Percentiles rank a stretch among this genome's conserved stretches.
Evolutionary conservation across 2,329 filamentous ascomycete genomes (phyloP).

Genomic region (Talaromyces sp.): DNA sequence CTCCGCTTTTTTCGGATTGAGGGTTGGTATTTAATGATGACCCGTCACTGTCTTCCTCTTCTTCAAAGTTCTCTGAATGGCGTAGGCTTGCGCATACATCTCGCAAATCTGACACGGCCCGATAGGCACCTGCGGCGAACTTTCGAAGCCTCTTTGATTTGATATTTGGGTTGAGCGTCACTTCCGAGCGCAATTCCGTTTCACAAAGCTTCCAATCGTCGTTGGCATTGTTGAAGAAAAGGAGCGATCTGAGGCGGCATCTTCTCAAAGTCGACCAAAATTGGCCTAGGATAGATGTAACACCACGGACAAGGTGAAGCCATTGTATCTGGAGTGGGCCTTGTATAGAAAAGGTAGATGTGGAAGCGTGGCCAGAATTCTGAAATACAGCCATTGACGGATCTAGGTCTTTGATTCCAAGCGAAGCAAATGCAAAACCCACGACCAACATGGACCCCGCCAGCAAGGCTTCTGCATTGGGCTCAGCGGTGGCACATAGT

Average conservation of each 20-base stretch:
- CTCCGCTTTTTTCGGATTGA: no score
- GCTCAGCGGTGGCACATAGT: neutral
- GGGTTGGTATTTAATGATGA: neutral
- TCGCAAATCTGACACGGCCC: no score
- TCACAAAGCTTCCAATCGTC: constrained; percentile 3
- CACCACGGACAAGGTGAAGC: neutral
- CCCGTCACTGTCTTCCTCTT: neutral
- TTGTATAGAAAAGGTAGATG: neutral
- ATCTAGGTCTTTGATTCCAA: neutral
- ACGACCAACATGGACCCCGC: neutral
- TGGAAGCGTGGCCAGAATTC: neutral
- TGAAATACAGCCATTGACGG: neutral
- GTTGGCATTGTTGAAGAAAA: constrained; percentile 1
- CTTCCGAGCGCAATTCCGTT: neutral
- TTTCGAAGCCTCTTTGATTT: neutral
- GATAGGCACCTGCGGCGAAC: neutral
- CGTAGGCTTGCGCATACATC: neutral
- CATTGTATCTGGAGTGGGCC: neutral
- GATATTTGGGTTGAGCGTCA: neutral
- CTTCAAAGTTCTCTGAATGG: no score
- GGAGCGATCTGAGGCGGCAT: neutral
- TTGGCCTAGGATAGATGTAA: neutral
- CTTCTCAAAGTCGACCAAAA: neutral
- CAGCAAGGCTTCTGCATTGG: neutral
- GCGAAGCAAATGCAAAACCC: constrained; percentile 3